These are phyloP conservation scores for Lodderomyces orthopsilosis DNA, from an alignment of 1,139 yeast species.

Conservation along the genomic window DNA sequence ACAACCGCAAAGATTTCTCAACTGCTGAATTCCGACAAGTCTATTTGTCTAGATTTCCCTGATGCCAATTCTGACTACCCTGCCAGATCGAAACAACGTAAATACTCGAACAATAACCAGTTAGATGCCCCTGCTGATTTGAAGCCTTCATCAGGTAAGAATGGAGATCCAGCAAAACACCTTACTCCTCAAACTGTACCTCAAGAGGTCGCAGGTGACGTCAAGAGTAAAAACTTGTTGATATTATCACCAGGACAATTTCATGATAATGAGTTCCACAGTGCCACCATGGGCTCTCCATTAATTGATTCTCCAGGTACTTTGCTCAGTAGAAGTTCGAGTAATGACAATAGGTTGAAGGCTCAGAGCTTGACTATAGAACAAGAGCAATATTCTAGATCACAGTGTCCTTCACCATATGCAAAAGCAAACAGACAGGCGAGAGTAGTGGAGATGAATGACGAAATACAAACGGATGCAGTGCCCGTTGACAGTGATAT, in stretches of 20 bases:
- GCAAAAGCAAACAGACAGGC: slow-evolving; percentile 49
- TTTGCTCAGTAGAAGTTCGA: slow-evolving; percentile 5
- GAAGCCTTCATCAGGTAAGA: not conserved
- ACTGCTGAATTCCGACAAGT: not conserved
- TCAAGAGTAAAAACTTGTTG: slow-evolving; percentile 27
- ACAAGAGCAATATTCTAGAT: slow-evolving; percentile 22
- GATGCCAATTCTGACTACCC: not conserved
- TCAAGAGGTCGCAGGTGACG: slow-evolving; percentile 11
- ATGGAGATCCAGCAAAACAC: not conserved
- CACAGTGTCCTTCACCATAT: slow-evolving; percentile 39
- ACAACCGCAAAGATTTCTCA: not conserved
- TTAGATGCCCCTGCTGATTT: not conserved
- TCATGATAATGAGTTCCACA: slow-evolving; percentile 35
- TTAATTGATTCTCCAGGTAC: slow-evolving; percentile 11
- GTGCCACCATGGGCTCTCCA: slow-evolving; percentile 16
- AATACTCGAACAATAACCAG: not conserved
- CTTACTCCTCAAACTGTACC: slow-evolving; percentile 10
- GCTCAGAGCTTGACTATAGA: slow-evolving; percentile 5
- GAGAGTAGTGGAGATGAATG: slow-evolving; percentile 43
- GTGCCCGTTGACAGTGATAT: slow-evolving; percentile 13
- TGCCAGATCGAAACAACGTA: not conserved
- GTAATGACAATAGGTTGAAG: slow-evolving; percentile 3
- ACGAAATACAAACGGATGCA: slow-evolving; percentile 21
- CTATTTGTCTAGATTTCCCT: not conserved
- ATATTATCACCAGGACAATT: slow-evolving; percentile 43